Evolutionary conservation across 495 filamentous ascomycete genomes (phyloP), one percentile per base, ranked within the genome.

Genomic region (Penicillium chermesinum): DNA sequence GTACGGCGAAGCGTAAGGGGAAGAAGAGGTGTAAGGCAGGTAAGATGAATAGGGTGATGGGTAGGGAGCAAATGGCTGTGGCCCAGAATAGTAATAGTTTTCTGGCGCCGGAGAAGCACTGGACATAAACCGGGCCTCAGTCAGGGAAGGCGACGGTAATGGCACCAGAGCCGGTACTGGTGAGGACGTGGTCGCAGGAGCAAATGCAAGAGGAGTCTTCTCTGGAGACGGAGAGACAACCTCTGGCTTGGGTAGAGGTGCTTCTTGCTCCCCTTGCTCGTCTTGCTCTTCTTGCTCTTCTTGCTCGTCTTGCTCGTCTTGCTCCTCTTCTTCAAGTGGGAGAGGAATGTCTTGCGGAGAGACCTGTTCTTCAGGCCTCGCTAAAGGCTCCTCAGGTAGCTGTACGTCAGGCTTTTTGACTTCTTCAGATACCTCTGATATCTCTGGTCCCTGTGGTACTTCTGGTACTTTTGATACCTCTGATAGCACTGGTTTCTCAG

Each of bases 71-170:
- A 17, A 37, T 13, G 35, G 13, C 5, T 5, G 14, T 42, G 40
- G 21, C 7, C 33, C 44, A 22, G 33, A 35, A 40, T 53, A 46
- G 35, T 58, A 55, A 35, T 47, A 46, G 7, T 56, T 42, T 16
- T 51, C 46, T 18, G 35, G 35, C 7, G 56, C 54, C n/a, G 55
- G 56, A 8, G 63, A 59, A 40, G 55, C 33, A 42, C 51, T 62
- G 41, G 58, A 52, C 51, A 62, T 54, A 57, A 49, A 58, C 49
- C 53, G 58, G 38, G 53, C 53, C 21, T 65, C 62, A 7, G 58
- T 66, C 21, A 61, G 36, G 16, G 59, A 63, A 33, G 56, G 62
- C 8, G 66, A 66, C 33, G 66, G 69, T 15, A 64, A 49, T 12
- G 62, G 62, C 36, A 63, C 53, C 41, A 60, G 53, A 33, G 60